Base-by-base conservation (phyloP, 2,329 filamentous ascomycete species). In the Diaporthe citriasiana region DNA sequence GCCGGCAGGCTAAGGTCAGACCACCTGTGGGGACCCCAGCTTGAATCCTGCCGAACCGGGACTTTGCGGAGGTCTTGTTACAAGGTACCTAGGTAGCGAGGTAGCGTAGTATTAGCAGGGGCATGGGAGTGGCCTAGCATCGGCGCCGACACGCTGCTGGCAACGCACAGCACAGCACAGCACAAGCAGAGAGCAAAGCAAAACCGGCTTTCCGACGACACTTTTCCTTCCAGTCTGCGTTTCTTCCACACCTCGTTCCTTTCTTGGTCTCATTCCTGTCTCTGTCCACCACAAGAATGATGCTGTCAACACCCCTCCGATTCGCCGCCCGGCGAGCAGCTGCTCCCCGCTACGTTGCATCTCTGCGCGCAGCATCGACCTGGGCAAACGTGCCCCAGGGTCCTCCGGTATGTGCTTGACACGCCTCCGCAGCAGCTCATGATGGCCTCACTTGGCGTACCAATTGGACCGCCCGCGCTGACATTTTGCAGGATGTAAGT, bases 301-400 rank as follows among this genome's bases (percentile, higher is more conserved):
- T 91, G 89, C 83, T 91, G 79, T 89, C 73, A 35, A 60, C 89
- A 72, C 84, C 88, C 74, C 82, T 90, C 77, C 87, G 89, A 83
- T 80, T 88, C 78, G 87, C 86, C 77, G 84, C 86, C 81, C 86
- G 89, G 79, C 87, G 86, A 81, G 63, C 63, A 27, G 86, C 84
- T 59, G 82, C 82, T 75, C 79, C 83, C 76, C 84, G 84, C 78
- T 83, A 82, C 78, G 80, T 85, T 63, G 81, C 83, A 74, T 84
- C 83, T 77, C 78, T 84, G 72, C 90, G 88, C 78, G 83, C 92
- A 80, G 92, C 91, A 79, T 98, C 95, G 76, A 94, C 93, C 78
- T 98, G 96, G 95, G 91, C 94, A 82, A 93, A 94, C 81, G 95
- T 98, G 72, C 93, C 94, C 78, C 94, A 98, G 87, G 96, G 96